Conservation (phyloP, 805 yeast species). For the Zygosaccharomyces pseudorouxii region DNA sequence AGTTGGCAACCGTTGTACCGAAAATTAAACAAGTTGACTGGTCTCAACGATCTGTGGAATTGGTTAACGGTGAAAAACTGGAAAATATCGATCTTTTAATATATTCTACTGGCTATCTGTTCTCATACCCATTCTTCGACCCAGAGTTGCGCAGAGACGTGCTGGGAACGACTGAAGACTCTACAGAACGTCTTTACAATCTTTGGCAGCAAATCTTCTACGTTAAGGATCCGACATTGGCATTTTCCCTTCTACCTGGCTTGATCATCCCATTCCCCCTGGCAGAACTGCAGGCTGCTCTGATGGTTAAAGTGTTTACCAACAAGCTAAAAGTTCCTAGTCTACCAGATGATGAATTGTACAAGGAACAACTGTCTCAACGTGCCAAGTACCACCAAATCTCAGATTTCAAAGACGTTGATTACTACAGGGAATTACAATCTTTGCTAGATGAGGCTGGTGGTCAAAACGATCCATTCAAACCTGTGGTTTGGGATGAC, state of each 20-base stretch:
- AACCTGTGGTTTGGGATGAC: conserved; percentile 28
- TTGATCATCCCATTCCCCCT: conserved; percentile 59
- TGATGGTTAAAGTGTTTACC: conserved; percentile 57
- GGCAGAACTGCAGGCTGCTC: conserved; percentile 60
- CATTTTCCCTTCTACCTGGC: conserved; percentile 57
- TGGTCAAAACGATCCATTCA: conserved; percentile 16
- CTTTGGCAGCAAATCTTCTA: conserved; percentile 58
- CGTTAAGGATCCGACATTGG: conserved; percentile 57
- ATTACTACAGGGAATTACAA: conserved; percentile 26
- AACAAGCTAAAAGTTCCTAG: conserved; percentile 51
- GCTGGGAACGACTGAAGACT: conserved; percentile 10
- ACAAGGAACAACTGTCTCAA: conserved; percentile 7
- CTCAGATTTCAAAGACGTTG: conserved; percentile 23
- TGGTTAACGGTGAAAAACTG: conserved; percentile 33
- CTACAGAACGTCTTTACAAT: conserved; percentile 39
- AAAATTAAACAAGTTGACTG: conserved; percentile 31
- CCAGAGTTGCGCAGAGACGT: conserved; percentile 24
- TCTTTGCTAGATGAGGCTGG: conserved; percentile 18
- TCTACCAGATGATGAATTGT: conserved; percentile 27
- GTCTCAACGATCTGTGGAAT: conserved; percentile 23
- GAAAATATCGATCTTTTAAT: conserved; percentile 39
- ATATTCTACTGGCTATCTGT: conserved; percentile 50
- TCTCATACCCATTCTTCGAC: conserved; percentile 41
- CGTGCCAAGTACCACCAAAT: conserved; percentile 17
- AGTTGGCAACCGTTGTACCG: conserved; percentile 21